These are phyloP conservation scores for Claviceps spartinae DNA, from an alignment of 2,329 filamentous ascomycete genomes.

Conservation along the genomic window DNA sequence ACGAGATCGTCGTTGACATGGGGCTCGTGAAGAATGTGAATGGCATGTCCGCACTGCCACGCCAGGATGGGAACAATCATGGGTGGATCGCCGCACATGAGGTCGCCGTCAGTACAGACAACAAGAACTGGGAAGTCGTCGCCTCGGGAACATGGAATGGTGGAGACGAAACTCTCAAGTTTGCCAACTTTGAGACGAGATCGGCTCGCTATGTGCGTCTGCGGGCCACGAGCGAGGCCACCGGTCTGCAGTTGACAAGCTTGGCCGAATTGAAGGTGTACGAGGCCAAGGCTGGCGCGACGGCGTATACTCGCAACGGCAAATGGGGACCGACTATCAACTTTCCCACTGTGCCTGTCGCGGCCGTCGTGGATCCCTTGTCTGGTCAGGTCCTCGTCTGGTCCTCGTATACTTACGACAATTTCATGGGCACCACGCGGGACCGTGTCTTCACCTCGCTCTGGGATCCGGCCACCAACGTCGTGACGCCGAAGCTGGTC, in stretches of 20 bases:
- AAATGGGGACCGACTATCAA: conserved; percentile 22
- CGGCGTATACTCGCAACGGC: conserved; percentile 13
- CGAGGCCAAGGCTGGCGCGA: conserved; percentile 12
- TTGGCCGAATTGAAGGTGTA: conserved; percentile 20
- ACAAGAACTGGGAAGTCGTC: conserved; percentile 14
- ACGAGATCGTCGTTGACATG: conserved; percentile 20
- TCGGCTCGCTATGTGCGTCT: conserved; percentile 17
- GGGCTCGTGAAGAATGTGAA: conserved; percentile 13
- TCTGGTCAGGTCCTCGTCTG: conserved; percentile 5
- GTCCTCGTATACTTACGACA: conserved; percentile 8
- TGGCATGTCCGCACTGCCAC: conserved; percentile 17
- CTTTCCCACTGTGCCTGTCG: conserved; percentile 22
- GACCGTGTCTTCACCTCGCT: conserved; percentile 9
- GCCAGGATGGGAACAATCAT: conserved; percentile 13
- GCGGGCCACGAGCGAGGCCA: conserved; percentile 15
- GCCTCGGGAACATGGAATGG: conserved; percentile 16
- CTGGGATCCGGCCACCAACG: conserved; percentile 8
- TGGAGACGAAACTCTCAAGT: conserved; percentile 16
- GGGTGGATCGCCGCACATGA: conserved; percentile 17
- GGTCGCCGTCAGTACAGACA: conserved; percentile 16
- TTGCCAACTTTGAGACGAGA: conserved; percentile 19
- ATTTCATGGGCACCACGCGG: conserved; percentile 5
- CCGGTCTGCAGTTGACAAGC: conserved; percentile 18
- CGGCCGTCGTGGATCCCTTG: conserved; percentile 3
- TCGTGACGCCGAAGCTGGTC: conserved; percentile 15